These are phyloP conservation scores for Podila verticillata DNA, from an alignment of 192 early-diverging fungal genomes.

Conservation along the genomic window DNA sequence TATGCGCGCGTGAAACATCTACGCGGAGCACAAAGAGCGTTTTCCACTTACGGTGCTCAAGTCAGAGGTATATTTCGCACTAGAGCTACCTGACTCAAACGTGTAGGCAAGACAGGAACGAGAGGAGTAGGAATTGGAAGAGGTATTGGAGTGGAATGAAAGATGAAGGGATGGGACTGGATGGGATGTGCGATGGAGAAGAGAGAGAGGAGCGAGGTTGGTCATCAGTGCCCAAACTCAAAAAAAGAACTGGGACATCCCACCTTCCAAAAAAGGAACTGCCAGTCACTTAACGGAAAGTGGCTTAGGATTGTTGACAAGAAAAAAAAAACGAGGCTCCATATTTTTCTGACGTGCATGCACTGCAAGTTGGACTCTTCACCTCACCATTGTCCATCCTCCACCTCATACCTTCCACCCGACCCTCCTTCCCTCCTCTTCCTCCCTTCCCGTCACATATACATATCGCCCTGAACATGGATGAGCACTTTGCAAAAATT, in stretches of 20 bases:
- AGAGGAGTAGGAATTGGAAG: background rate
- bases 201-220: background rate
- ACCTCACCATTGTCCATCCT: background rate
- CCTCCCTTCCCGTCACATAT: background rate
- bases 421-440: background rate
- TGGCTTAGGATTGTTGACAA: too few species aligned
- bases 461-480: conserved; percentile 48
- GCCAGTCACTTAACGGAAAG: conserved; percentile 7
- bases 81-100: too few species aligned
- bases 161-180: background rate
- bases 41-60: too few species aligned
- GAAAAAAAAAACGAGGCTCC: background rate
- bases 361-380: background rate
- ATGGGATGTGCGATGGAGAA: background rate
- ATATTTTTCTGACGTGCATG: background rate
- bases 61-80: too few species aligned
- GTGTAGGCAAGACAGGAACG: too few species aligned
- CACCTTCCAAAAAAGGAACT: conserved; percentile 9
- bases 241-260: conserved; percentile 7
- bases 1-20: too few species aligned
- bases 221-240: background rate
- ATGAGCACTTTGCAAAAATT: conserved; percentile 67
- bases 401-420: background rate
- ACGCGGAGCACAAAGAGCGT: too few species aligned
- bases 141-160: background rate